These are phyloP conservation scores for Kwoniella sp. DNA, from an alignment of 768 basidiomycete species.

Conservation along the genomic window DNA sequence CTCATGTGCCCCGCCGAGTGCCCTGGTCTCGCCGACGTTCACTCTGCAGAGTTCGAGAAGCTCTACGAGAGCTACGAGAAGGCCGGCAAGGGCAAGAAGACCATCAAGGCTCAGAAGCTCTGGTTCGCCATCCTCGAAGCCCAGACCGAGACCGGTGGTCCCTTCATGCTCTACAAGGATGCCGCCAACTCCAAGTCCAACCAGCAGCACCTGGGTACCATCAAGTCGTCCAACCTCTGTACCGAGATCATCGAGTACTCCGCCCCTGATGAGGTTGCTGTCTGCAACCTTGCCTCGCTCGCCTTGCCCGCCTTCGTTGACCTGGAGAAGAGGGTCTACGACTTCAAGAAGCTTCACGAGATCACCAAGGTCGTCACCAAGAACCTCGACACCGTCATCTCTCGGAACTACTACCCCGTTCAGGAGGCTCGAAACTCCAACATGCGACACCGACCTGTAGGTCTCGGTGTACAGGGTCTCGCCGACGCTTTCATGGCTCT, in stretches of 20 bases:
- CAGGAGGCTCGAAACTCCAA: constrained; percentile 87
- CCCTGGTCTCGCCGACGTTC: constrained; percentile 78
- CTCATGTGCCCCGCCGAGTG: constrained; percentile 98
- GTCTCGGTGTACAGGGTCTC: constrained; percentile 94
- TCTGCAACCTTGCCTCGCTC: constrained; percentile 96
- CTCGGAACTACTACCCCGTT: constrained; percentile 86
- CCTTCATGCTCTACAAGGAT: constrained; percentile 99
- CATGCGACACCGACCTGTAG: constrained; percentile 95
- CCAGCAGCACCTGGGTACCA: constrained; percentile 95
- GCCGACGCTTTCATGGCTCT: constrained; percentile 98
- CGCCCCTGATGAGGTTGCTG: constrained; percentile 91
- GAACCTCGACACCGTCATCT: constrained; percentile 67
- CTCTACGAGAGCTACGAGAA: constrained; percentile 70
- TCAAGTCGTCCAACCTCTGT: constrained; percentile 98
- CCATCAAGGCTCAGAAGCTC: constrained; percentile 88
- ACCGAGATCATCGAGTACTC: constrained; percentile 99
- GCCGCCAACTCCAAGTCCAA: constrained; percentile 95
- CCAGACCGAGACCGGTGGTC: constrained; percentile 97
- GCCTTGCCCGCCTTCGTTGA: constrained; percentile 87
- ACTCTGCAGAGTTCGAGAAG: constrained; percentile 78
- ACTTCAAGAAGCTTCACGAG: constrained; percentile 92
- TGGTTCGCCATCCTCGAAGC: constrained; percentile 97
- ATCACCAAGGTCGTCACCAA: constrained; percentile 85
- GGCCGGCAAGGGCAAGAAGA: constrained; percentile 69
- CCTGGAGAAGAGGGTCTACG: constrained; percentile 63